Conservation (phyloP, 2,329 filamentous ascomycete genomes). For the Fusarium luffae region DNA sequence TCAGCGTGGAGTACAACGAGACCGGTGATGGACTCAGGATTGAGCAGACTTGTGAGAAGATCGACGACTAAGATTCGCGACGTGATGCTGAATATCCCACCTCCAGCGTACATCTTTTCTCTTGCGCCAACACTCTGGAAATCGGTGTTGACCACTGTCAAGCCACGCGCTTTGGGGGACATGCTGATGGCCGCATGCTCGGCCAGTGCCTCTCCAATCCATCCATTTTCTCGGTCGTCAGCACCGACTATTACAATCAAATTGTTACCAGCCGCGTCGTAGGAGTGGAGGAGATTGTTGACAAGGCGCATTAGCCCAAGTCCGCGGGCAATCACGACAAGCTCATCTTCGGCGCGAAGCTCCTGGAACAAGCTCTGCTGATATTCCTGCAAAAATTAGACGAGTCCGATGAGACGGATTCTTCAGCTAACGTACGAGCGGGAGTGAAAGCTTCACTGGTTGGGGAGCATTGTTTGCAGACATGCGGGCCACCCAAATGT, state of each 20-base stretch:
- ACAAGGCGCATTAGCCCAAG: slow-evolving; percentile 91
- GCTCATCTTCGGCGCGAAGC: slow-evolving; percentile 89
- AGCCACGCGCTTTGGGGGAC: slow-evolving; percentile 81
- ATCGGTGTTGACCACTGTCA: slow-evolving; percentile 95
- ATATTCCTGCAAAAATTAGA: slow-evolving; percentile 71
- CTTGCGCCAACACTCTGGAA: slow-evolving; percentile 85
- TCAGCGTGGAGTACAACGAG: slow-evolving; percentile 91
- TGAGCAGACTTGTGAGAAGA: slow-evolving; percentile 83
- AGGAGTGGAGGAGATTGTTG: slow-evolving; percentile 96
- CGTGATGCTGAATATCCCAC: slow-evolving; percentile 95
- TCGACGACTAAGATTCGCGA: slow-evolving; percentile 96
- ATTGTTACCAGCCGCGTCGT: slow-evolving; percentile 95
- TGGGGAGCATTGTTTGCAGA: slow-evolving; percentile 66
- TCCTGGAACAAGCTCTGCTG: slow-evolving; percentile 96
- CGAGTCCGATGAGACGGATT: background rate
- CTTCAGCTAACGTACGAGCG: slow-evolving; percentile 52
- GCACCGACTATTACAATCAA: slow-evolving; percentile 89
- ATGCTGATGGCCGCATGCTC: slow-evolving; percentile 94
- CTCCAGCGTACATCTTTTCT: slow-evolving; percentile 90
- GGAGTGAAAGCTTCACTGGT: slow-evolving; percentile 84
- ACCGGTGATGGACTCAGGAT: slow-evolving; percentile 87
- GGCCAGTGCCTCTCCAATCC: slow-evolving; percentile 95
- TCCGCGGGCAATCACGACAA: slow-evolving; percentile 90
- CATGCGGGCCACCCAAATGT: slow-evolving; percentile 54
- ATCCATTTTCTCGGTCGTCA: slow-evolving; percentile 92